phyloP scores from a whole-genome alignment of 805 yeast genomes.

The Cyberlindnera mrakii region DNA sequence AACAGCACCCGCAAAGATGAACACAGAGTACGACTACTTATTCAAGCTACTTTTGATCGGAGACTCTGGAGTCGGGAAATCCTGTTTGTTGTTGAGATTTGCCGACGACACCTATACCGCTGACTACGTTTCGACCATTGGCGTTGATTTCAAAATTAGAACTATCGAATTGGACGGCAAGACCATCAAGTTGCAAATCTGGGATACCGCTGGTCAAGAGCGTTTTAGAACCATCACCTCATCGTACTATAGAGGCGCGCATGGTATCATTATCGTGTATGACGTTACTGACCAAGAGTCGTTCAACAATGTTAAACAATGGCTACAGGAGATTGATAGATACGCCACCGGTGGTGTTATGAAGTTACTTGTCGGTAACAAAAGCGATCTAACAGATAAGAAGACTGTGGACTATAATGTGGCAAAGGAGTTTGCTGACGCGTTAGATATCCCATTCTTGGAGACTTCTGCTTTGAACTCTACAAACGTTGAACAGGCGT shows the following conservation, averaged over 20 bases:
- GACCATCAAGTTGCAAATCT: constrained; percentile 93
- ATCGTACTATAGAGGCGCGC: constrained; percentile 97
- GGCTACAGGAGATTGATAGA: constrained; percentile 98
- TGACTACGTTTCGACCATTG: constrained; percentile 95
- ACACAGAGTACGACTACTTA: constrained; percentile 95
- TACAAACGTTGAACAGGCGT: constrained; percentile 97
- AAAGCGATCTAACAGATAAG: constrained; percentile 89
- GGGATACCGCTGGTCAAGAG: constrained; percentile 99
- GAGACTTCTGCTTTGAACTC: constrained; percentile 95
- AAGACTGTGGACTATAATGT: constrained; percentile 93
- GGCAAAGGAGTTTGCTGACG: constrained; percentile 97
- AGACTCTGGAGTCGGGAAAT: constrained; percentile 98
- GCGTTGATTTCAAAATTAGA: constrained; percentile 90
- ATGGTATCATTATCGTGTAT: constrained; percentile 95
- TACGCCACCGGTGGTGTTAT: constrained; percentile 97
- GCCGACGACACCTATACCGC: constrained; percentile 97
- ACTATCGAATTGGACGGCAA: constrained; percentile 94
- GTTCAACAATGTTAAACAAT: constrained; percentile 93
- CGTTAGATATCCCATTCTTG: constrained; percentile 87
- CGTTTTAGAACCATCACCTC: constrained; percentile 96
- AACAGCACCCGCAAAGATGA: constrained; percentile 39
- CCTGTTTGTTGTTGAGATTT: constrained; percentile 89
- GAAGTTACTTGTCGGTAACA: constrained; percentile 93
- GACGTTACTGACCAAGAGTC: constrained; percentile 97
- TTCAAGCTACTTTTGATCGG: constrained; percentile 94